These are phyloP conservation scores for Streptanthus diversifolius DNA, from an alignment of 345 rosid genomes.

Conservation along the genomic window DNA sequence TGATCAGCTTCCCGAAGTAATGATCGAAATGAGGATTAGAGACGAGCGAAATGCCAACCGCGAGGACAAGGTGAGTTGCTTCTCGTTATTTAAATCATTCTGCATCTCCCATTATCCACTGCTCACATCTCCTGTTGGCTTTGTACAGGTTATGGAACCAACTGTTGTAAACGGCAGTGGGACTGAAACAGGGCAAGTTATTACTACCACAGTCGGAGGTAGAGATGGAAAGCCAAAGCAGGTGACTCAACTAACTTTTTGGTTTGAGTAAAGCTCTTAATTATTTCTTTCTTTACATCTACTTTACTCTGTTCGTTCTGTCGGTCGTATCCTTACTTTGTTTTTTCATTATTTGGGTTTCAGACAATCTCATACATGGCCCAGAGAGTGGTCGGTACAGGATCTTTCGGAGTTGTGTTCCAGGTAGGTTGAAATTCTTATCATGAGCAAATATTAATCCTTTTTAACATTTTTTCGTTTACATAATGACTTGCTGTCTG, in stretches of 20 bases:
- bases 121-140: conserved; percentile 15
- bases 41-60: conserved; percentile 48
- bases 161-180: conserved; percentile 68
- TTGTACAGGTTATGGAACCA: conserved; percentile 59
- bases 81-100: not conserved
- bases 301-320: not conserved
- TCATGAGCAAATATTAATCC: not conserved
- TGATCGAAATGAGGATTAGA: conserved; percentile 57
- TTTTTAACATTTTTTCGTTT: not conserved
- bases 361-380: conserved; percentile 92
- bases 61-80: conserved; percentile 55
- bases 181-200: conserved; percentile 82
- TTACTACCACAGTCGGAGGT: conserved; percentile 78
- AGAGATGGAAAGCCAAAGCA: conserved; percentile 89
- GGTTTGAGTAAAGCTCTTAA: not conserved
- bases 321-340: not conserved
- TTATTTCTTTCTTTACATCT: not conserved
- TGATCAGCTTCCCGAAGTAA: conserved; percentile 63
- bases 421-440: conserved; percentile 48
- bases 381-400: conserved; percentile 94
- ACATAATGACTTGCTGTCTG: not conserved
- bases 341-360: conserved; percentile 18
- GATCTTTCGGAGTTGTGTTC: conserved; percentile 92
- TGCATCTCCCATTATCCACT: not conserved
- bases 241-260: conserved; percentile 43